phyloP scores from a whole-genome alignment of 1,284 basidiomycete genomes.

The Pseudozyma sp. region DNA sequence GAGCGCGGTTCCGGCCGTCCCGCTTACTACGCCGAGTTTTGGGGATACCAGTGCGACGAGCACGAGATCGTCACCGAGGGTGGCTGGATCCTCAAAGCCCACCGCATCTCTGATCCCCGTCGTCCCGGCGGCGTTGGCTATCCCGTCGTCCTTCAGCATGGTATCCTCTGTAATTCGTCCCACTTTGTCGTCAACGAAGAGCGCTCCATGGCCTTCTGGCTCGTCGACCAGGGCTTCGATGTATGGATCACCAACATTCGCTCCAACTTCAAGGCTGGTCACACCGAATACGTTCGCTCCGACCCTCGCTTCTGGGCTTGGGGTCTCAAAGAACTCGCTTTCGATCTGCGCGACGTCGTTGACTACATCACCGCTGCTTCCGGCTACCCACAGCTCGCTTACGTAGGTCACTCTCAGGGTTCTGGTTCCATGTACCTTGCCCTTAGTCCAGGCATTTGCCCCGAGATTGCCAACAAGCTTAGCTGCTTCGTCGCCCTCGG shows the following conservation, averaged over 20 bases:
- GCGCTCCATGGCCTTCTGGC: constrained; percentile 67
- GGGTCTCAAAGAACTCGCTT: constrained; percentile 66
- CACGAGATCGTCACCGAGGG: constrained; percentile 66
- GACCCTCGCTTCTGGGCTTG: constrained; percentile 69
- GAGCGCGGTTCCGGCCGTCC: constrained; percentile 62
- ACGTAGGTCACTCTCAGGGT: constrained; percentile 67
- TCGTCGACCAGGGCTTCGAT: constrained; percentile 68
- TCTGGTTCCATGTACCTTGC: constrained; percentile 67
- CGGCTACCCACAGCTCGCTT: constrained; percentile 59
- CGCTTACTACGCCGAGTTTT: constrained; percentile 68
- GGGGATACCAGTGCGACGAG: constrained; percentile 69
- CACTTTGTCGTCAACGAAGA: constrained; percentile 66
- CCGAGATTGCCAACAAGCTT: constrained; percentile 64
- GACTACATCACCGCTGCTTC: constrained; percentile 64
- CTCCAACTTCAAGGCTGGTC: constrained; percentile 65
- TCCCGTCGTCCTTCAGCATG: constrained; percentile 68
- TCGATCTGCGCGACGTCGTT: constrained; percentile 64
- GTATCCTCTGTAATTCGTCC: constrained; percentile 67
- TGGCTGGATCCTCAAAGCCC: constrained; percentile 68
- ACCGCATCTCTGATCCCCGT: constrained; percentile 66
- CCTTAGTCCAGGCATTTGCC: constrained; percentile 62
- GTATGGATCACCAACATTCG: constrained; percentile 68
- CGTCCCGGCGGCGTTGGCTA: constrained; percentile 59
- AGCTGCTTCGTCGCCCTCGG: constrained; percentile 63
- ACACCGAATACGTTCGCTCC: constrained; percentile 60